Evolutionary conservation across 768 basidiomycete genomes (phyloP).

Genomic region (Auricularia sp.): DNA sequence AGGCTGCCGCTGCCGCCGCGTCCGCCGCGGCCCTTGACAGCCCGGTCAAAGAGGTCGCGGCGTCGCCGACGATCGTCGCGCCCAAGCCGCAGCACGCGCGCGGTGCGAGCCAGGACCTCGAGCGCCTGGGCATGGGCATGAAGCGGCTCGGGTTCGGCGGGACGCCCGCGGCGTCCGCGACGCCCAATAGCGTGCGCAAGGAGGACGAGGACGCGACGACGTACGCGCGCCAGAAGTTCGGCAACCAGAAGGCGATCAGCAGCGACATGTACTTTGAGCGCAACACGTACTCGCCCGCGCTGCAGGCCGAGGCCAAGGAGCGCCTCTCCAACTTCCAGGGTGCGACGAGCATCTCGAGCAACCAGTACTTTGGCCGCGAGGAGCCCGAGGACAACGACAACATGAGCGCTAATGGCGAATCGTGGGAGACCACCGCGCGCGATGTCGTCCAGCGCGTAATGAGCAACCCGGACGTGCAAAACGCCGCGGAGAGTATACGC

Average conservation of each 20-base stretch:
- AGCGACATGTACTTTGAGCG: conserved; percentile 97
- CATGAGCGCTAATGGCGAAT: conserved; percentile 43
- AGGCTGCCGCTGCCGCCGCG: conserved; percentile 20
- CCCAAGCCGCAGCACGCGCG: conserved; percentile 17
- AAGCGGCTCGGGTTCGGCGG: conserved; percentile 77
- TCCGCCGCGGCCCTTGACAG: conserved; percentile 18
- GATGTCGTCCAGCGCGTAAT: conserved; percentile 67
- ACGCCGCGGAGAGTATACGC: conserved; percentile 67
- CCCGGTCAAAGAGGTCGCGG: conserved; percentile 10
- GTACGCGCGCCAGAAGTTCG: conserved; percentile 84
- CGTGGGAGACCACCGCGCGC: conserved; percentile 52
- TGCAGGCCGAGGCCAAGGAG: conserved; percentile 63
- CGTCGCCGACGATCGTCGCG: conserved; percentile 20
- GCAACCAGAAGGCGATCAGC: conserved; percentile 88
- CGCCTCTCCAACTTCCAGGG: conserved; percentile 82
- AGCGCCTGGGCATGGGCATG: conserved; percentile 58
- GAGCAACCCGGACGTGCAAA: conserved; percentile 82
- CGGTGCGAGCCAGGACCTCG: conserved; percentile 39
- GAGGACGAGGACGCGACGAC: conserved; percentile 53
- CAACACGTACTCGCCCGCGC: conserved; percentile 69
- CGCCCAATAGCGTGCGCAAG: conserved; percentile 23
- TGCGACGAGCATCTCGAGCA: conserved; percentile 87
- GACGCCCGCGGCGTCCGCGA: conserved; percentile 52
- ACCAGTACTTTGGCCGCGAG: conserved; percentile 89
- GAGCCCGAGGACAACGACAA: conserved; percentile 61